Base-by-base conservation (phyloP, 1,139 yeast genomes). In the Taphrina confusa region DNA sequence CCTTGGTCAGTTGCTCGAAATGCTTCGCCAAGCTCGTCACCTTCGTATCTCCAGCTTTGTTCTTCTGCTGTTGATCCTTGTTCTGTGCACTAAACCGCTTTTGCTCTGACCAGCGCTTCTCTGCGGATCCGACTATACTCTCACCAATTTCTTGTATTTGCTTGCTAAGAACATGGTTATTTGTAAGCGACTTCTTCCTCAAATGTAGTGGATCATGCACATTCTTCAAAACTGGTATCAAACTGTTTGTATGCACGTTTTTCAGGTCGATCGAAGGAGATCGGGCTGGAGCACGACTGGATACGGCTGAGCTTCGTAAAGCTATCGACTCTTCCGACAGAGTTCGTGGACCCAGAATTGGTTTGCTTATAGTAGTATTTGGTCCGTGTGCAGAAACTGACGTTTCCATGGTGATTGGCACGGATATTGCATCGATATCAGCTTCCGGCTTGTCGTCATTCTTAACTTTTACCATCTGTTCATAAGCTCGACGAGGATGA, bases 1-100 rank as follows among this genome's bases (percentile, higher is more conserved):
- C 97, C 67, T 80, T 78, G 0, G 96, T 87, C 16, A 88, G 76
- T 62, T 87, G 88, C 66, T 87, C 95, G 66, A 87, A 84, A 68
- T 88, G 92, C 74, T 70, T 68, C 0, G 78, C 77, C 18, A 76
- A 66, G 6, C 75, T 68, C 1, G 76, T 70, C 1, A 76, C 78
- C 39, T 70, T 68, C 30, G 68, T 69, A 39, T 66, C 70, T 16
- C 58, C 58, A 11, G 58, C 58, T 27, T 54, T 54, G 44, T 54
- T 57, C 69, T 27, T 22, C 18, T 54, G 66, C 50, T 68, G 71
- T n/a, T 63, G 58, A 40, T 69, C 72, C 34, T 68, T 61, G 25
- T 65, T 68, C 45, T 65, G 68, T 1, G 71, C 62, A 61, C 69
- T 68, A n/a, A 55, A 39, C 5, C 51, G 50, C n/a, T 51, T 47